phyloP scores from a whole-genome alignment of 306 rosid species.

The Castanea sativa region DNA sequence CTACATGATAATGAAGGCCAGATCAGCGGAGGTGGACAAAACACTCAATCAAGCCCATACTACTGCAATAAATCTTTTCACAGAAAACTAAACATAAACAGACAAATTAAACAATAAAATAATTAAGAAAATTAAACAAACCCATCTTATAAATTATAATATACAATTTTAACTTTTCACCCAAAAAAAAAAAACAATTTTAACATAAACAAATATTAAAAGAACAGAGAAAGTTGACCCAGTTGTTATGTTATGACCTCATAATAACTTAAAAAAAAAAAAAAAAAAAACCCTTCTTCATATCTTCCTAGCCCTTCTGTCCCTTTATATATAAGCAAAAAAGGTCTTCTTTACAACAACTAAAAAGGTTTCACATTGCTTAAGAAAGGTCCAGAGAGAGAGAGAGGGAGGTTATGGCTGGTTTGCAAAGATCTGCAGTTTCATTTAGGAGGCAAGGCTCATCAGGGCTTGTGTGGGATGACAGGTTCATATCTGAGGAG shows the following conservation, averaged over 20 bases:
- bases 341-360: not conserved
- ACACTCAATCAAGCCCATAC: not conserved
- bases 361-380: not conserved
- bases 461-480: conserved; percentile 85
- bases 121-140: too few relatives aligned
- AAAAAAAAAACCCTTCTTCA: not conserved
- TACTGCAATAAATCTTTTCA: not conserved
- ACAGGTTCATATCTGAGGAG: conserved; percentile 51
- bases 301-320: conserved; percentile 3
- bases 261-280: not conserved
- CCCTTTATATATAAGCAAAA: not conserved
- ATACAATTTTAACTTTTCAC: not conserved
- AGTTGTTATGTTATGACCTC: conserved; percentile 11
- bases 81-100: not conserved
- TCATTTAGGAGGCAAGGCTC: conserved; percentile 92
- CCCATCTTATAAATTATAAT: not conserved
- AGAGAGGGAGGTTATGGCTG: conserved; percentile 47
- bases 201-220: not conserved
- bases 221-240: conserved; percentile 10
- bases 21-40: conserved; percentile 19
- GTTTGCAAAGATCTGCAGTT: conserved; percentile 73
- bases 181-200: not conserved
- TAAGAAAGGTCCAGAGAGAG: conserved; percentile 19
- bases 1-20: not conserved
- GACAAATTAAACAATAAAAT: too few relatives aligned